Evolutionary conservation across 352 stramenopile genomes (phyloP).

Genomic region (Pythium pyrilobum): DNA sequence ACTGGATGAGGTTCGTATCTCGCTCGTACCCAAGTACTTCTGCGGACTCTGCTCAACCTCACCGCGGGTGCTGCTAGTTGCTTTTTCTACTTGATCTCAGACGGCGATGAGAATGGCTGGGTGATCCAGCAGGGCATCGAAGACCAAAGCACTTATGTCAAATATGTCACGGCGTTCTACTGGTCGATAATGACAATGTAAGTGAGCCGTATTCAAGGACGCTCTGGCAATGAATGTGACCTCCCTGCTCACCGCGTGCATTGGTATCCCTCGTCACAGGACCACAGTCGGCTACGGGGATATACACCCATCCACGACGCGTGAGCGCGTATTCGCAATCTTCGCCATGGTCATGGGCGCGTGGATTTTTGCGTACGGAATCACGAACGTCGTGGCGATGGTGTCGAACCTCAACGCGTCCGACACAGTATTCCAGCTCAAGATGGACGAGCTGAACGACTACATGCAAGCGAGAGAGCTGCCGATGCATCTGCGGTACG

Average conservation of each 20-base stretch:
- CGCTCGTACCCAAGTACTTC: neutral
- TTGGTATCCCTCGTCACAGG: neutral
- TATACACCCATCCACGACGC: slow-evolving; percentile 41
- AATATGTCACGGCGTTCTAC: slow-evolving; percentile 65
- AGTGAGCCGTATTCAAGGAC: too few relatives aligned
- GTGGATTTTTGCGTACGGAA: slow-evolving; percentile 81
- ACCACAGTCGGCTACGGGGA: slow-evolving; percentile 77
- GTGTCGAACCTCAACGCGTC: slow-evolving; percentile 70
- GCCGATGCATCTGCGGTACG: slow-evolving; percentile 61
- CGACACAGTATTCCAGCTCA: slow-evolving; percentile 56
- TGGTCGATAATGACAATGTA: slow-evolving; percentile 78
- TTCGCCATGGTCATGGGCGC: slow-evolving; percentile 67
- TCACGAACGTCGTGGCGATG: slow-evolving; percentile 65
- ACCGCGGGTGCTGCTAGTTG: slow-evolving; percentile 21
- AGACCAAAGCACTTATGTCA: slow-evolving; percentile 37
- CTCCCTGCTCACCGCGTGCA: too few relatives aligned
- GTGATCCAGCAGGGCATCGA: slow-evolving; percentile 29
- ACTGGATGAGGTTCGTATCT: slow-evolving; percentile 57
- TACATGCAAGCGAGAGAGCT: slow-evolving; percentile 78
- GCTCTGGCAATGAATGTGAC: too few relatives aligned
- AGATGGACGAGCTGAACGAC: slow-evolving; percentile 77
- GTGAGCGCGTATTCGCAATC: slow-evolving; percentile 67
- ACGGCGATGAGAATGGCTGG: slow-evolving; percentile 43
- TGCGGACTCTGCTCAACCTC: neutral
- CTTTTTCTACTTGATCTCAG: slow-evolving; percentile 59